Conservation (phyloP, 2,329 filamentous ascomycete genomes). For the Colletotrichum graminicola region DNA sequence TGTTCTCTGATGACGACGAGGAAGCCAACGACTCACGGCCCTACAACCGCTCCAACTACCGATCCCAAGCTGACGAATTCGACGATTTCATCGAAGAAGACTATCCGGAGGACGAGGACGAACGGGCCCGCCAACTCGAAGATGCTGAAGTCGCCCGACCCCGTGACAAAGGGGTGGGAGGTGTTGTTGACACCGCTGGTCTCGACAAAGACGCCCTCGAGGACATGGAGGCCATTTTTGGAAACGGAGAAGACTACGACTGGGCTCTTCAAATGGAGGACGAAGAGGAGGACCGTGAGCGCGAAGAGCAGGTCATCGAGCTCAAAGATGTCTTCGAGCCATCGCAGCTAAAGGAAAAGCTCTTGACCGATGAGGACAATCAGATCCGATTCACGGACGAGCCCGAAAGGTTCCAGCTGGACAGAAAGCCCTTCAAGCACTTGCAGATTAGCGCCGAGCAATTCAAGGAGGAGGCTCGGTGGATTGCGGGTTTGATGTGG, state of each 20-base stretch:
- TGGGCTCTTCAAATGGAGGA: slow-evolving; percentile 94
- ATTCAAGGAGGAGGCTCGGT: slow-evolving; percentile 88
- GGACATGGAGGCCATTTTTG: slow-evolving; percentile 92
- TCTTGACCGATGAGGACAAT: slow-evolving; percentile 96
- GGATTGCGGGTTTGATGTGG: slow-evolving; percentile 92
- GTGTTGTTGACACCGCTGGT: slow-evolving; percentile 82
- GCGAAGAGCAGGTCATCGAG: slow-evolving; percentile 86
- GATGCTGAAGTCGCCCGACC: slow-evolving; percentile 91
- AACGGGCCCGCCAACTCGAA: slow-evolving; percentile 80
- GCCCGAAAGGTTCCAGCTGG: slow-evolving; percentile 93
- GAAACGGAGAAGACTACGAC: slow-evolving; percentile 94
- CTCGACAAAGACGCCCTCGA: slow-evolving; percentile 93
- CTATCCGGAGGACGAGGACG: slow-evolving; percentile 87
- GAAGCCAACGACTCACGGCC: slow-evolving; percentile 69
- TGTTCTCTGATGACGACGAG: slow-evolving; percentile 96
- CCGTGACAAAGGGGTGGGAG: slow-evolving; percentile 75
- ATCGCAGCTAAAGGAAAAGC: slow-evolving; percentile 91
- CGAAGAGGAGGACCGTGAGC: slow-evolving; percentile 81
- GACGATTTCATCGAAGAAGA: slow-evolving; percentile 98
- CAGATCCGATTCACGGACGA: slow-evolving; percentile 88
- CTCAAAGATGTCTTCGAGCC: slow-evolving; percentile 99
- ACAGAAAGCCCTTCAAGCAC: slow-evolving; percentile 88
- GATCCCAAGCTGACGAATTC: slow-evolving; percentile 81
- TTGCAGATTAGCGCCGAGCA: slow-evolving; percentile 85
- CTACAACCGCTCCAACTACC: slow-evolving; percentile 65